Conservation (phyloP, 345 rosid genomes). For the Gossypium bickii region DNA sequence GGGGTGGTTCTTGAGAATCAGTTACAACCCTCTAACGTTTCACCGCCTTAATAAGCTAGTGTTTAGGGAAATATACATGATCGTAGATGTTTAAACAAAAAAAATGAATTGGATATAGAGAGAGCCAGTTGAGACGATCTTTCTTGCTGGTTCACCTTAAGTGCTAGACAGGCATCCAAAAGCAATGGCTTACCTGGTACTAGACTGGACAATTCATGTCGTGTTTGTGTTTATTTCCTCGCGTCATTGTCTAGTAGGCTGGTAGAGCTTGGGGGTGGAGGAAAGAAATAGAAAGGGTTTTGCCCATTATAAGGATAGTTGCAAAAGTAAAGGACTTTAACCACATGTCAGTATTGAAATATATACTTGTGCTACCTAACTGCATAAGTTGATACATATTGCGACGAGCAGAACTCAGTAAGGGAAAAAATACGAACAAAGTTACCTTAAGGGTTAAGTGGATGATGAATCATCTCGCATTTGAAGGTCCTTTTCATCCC, state of each 20-base stretch:
- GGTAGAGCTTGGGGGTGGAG: not conserved
- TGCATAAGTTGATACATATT: not conserved
- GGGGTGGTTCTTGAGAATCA: not conserved
- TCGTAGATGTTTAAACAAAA: not conserved
- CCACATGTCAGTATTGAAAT: not conserved
- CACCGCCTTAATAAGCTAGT: not conserved
- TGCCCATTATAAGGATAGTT: not conserved
- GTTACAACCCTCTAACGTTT: not conserved
- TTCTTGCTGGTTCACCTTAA: not conserved
- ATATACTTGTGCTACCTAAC: not conserved
- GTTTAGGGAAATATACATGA: not conserved
- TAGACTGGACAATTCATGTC: not conserved
- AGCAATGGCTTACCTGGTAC: not conserved
- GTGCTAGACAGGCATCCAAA: not conserved
- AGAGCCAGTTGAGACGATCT: not conserved
- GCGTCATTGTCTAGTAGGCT: not conserved
- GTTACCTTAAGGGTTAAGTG: not conserved
- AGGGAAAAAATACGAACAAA: not conserved
- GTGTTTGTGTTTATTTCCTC: not conserved
- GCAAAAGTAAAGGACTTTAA: conserved; percentile 3
- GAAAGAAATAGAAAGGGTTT: not conserved
- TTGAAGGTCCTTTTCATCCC: not conserved
- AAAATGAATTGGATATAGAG: not conserved
- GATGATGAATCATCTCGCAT: conserved; percentile 7
- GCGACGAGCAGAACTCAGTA: not conserved